phyloP scores from a whole-genome alignment of 140 eudicot species.

The Senecio squalidus region DNA sequence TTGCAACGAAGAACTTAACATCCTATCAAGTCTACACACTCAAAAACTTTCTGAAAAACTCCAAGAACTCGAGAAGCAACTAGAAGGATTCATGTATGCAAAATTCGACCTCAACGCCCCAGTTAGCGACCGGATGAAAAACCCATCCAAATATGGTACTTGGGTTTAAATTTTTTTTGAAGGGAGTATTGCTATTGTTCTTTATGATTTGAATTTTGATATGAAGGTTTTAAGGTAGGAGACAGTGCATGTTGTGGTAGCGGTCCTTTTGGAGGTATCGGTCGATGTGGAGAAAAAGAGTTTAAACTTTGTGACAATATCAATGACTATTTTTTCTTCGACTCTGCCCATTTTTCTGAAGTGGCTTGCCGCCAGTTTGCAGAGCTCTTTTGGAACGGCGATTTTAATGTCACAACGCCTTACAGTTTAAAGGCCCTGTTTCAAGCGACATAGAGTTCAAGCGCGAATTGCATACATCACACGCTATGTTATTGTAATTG shows the following conservation, averaged over 20 bases:
- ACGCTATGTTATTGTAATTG: too few relatives aligned
- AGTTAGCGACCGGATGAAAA: neutral
- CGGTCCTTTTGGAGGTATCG: constrained; percentile 23
- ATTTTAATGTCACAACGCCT: neutral
- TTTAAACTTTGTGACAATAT: constrained; percentile 1
- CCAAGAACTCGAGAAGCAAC: constrained; percentile 15
- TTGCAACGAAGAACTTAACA: constrained; percentile 27
- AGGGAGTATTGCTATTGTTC: too few relatives aligned
- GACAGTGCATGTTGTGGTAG: constrained; percentile 39
- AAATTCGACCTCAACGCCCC: constrained; percentile 19
- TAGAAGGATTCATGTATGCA: too few relatives aligned
- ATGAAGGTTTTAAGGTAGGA: constrained; percentile 36
- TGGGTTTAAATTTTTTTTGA: too few relatives aligned
- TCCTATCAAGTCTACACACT: constrained; percentile 17
- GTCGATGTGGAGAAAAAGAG: constrained; percentile 35
- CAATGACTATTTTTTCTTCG: neutral
- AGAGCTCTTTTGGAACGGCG: neutral
- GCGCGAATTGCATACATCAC: too few relatives aligned
- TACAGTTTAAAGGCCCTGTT: neutral
- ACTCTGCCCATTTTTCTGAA: neutral
- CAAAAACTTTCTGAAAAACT: constrained; percentile 11
- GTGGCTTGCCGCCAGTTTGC: neutral
- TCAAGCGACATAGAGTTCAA: too few relatives aligned
- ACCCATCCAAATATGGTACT: too few relatives aligned
- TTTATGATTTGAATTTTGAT: neutral